These are phyloP conservation scores for Blastobotrys peoriensis DNA, from an alignment of 805 yeast species.

Conservation along the genomic window DNA sequence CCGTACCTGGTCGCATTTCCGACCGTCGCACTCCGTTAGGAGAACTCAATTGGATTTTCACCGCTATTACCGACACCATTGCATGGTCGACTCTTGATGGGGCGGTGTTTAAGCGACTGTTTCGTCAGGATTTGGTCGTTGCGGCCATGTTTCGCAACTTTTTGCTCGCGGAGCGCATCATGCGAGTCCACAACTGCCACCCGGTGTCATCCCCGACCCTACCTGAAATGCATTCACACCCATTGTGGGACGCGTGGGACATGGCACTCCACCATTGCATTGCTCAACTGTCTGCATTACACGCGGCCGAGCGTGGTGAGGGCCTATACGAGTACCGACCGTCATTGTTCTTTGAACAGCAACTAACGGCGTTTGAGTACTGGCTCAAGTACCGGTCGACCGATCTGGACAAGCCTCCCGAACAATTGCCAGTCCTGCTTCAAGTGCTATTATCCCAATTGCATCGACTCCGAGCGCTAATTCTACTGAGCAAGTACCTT, in stretches of 20 bases:
- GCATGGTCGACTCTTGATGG: constrained; percentile 94
- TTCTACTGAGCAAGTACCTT: constrained; percentile 72
- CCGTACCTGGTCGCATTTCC: constrained; percentile 83
- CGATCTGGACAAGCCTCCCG: constrained; percentile 80
- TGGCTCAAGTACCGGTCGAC: constrained; percentile 87
- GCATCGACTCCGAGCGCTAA: constrained; percentile 84
- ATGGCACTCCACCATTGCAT: constrained; percentile 92
- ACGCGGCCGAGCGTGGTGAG: constrained; percentile 31
- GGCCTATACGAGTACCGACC: constrained; percentile 60
- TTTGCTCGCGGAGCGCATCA: constrained; percentile 81
- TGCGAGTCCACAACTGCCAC: constrained; percentile 90
- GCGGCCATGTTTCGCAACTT: constrained; percentile 95
- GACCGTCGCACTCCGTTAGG: constrained; percentile 95
- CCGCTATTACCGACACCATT: constrained; percentile 95
- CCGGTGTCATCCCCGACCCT: constrained; percentile 91
- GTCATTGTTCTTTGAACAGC: constrained; percentile 93
- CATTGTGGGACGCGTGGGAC: constrained; percentile 99
- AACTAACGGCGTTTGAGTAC: constrained; percentile 89
- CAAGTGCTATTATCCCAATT: constrained; percentile 92
- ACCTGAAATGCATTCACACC: constrained; percentile 77
- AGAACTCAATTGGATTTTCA: constrained; percentile 94
- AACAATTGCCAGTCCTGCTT: constrained; percentile 87
- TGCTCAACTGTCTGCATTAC: constrained; percentile 38
- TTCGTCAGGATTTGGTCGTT: constrained; percentile 93
- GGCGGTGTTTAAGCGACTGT: constrained; percentile 79